A percentile compares a stretch with the other conserved stretches of the same genome.
phyloP scores from a whole-genome alignment of 345 rosid species.

The Salix caprea region DNA sequence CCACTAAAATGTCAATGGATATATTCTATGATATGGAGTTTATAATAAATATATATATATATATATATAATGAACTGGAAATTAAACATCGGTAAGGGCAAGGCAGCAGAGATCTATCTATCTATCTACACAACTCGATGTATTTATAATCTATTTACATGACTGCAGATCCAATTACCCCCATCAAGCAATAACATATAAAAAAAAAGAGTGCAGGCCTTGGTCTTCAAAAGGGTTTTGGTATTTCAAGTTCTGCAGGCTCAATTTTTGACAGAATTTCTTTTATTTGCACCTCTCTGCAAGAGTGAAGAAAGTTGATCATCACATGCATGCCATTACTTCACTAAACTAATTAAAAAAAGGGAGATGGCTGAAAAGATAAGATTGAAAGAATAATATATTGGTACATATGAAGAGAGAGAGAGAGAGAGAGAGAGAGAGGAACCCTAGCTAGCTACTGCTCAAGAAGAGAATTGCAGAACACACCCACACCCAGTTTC shows the following conservation, averaged over 20 bases:
- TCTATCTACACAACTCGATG: too few species aligned
- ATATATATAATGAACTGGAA: neutral
- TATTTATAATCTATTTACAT: neutral
- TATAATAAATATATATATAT: neutral
- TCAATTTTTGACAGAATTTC: neutral
- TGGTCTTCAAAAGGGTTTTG: neutral
- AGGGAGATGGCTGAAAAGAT: neutral
- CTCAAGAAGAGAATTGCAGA: neutral
- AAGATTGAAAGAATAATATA: neutral
- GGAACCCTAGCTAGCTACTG: neutral
- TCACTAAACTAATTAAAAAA: neutral
- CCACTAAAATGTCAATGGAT: slow-evolving; percentile 4
- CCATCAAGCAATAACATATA: neutral
- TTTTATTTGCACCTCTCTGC: neutral
- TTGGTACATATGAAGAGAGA: neutral
- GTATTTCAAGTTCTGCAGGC: neutral
- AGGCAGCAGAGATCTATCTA: neutral
- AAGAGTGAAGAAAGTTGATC: neutral
- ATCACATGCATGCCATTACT: neutral
- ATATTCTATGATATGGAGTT: neutral
- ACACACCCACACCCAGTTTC: neutral
- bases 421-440: neutral
- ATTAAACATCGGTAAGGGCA: neutral
- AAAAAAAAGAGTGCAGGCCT: neutral
- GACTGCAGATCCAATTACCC: neutral